Evolutionary conservation across 495 filamentous ascomycete genomes (phyloP).

Genomic region (Daldinia grandis): DNA sequence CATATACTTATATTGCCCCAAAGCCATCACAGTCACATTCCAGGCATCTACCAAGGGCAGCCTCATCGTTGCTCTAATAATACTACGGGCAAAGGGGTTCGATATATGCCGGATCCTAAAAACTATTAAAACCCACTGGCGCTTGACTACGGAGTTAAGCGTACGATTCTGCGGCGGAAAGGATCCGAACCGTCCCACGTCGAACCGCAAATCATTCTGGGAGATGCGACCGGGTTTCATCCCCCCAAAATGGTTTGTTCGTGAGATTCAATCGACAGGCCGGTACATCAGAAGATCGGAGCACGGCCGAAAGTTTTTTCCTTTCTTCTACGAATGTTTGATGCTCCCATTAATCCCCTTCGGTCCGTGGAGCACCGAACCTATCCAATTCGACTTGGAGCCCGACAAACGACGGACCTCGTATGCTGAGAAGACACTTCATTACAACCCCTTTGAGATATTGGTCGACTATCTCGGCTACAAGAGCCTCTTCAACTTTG

Average conservation of each 20-base stretch:
- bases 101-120: background rate
- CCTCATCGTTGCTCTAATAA: background rate
- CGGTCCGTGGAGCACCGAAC: accelerated
- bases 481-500: background rate
- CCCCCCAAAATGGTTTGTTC: no score
- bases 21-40: background rate
- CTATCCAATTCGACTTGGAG: background rate
- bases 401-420: no score
- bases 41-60: background rate
- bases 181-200: background rate
- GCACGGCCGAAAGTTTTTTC: background rate
- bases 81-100: background rate
- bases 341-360: background rate
- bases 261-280: no score
- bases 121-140: background rate
- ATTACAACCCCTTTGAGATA: no score
- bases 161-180: background rate
- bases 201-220: background rate
- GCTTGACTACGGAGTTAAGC: background rate
- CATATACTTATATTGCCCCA: background rate
- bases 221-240: background rate
- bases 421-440: no score
- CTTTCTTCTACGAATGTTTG: background rate
- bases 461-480: background rate
- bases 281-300: background rate